Base-by-base conservation (phyloP, 1,139 yeast species). In the Zygosaccharomyces pseudobailii region DNA sequence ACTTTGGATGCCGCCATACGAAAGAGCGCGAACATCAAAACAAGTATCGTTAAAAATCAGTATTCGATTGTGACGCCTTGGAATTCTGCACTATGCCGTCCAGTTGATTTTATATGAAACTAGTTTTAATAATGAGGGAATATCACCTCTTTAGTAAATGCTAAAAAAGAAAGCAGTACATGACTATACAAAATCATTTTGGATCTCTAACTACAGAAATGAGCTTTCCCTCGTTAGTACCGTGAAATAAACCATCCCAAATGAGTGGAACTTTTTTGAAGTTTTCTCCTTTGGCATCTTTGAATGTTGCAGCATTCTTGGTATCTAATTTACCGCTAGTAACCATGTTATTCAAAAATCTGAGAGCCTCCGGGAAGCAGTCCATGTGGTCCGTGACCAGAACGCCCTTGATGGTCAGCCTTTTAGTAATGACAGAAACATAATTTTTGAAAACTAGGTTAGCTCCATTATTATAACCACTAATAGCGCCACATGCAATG, bases 401-500 rank as follows among this genome's bases (percentile, higher is more conserved):
- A 53, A 78, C 72, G 19, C 85, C 85, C 49, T 66, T 66, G 34
- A 79, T 71, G 0, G 67, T 68, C 51, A 80, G 68, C 57, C 82
- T 68, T 60, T 74, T 77, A 38, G 69, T 65, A 47, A 77, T 71
- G 43, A 80, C 73, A 35, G 67, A 59, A 13, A 68, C 57, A 73
- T 79, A 78, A 50, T 62, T 66, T 31, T 64, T 62, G 45, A 77
- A 68, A 0, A 51, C 62, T 24, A 64, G 51, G 46, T 71, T 70
- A 4, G 62, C 55, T 7, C 55, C 51, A 51, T 75, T 76, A 56
- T 80, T 78, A 63, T 81, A 82, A 46, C 79, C 79, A 30, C 86
- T 65, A 54, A 82, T 78, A 3, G 82, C 73, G 47, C 87, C 88
- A 68, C 86, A 80, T 25, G 80, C 81, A 50, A 80, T 62, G 43